Evolutionary conservation across 345 rosid genomes (phyloP), one percentile per base, ranked within the genome.

Genomic region (Eucalyptus pumila): DNA sequence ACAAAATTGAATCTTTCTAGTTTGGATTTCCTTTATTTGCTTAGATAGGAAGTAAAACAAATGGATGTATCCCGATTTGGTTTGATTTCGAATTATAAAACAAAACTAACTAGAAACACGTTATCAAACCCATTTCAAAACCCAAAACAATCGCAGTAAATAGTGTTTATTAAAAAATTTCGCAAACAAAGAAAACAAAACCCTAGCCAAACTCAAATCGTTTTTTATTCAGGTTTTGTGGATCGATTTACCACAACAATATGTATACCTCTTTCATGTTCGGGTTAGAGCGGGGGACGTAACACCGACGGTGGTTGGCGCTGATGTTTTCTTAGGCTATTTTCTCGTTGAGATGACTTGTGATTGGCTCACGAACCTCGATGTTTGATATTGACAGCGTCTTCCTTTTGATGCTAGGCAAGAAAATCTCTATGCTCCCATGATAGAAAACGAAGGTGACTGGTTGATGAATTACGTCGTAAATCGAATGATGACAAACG

Each of bases 1-100:
- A 37, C 27, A 72, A 37, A 72, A 76, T 23, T 6, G 9, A 8
- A 76, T 76, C 30, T 76, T 76, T 76, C 83, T 76, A 40, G 47
- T 37, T 76, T 11, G 30, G 15, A 12, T 37, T 76, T 76, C 5
- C 15, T 21, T 37, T 76, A 19, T 19, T 17, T 51, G 8, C 10
- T 37, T 3, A 3, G 2, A 24, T 37, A 76, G 44, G 6, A 69
- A 69, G 26, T 69, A 34, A 9, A 17, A 69, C 11, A 34, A 34
- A 17, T 4, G 7, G 24, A 11, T 30, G 24, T 69, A 3, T 10
- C 0, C 8, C 7, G 4, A 69, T 69, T 69, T 0, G 8, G 2
- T 69, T 69, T 2, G 47, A 2, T 37, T 21, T 76, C 1, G 19
- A 1, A 44, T 37, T 19, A 19, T 72, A 37, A 37, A 11, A 2